A percentile compares a stretch with the other conserved stretches of the same genome.
These are phyloP conservation scores for Rhododendron vialii DNA, from an alignment of 148 eudicot species.

Conservation along the genomic window DNA sequence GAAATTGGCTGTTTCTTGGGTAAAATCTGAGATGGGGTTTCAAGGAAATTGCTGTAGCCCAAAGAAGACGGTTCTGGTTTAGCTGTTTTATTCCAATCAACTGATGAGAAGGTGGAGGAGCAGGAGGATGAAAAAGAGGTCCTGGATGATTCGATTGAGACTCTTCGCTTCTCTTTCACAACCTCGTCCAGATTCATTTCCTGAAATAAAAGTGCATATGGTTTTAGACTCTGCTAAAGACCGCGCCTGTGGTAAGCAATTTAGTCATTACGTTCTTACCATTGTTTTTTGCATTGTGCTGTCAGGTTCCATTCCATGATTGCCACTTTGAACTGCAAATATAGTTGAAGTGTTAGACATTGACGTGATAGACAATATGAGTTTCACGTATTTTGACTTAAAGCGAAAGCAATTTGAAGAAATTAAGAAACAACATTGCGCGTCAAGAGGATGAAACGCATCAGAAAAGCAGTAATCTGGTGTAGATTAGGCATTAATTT, in stretches of 20 bases:
- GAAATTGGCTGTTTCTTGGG: slow-evolving; percentile 23
- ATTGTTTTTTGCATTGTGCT: slow-evolving; percentile 18
- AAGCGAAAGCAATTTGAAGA: not conserved
- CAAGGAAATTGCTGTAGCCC: slow-evolving; percentile 18
- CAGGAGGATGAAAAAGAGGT: slow-evolving; percentile 63
- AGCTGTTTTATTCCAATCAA: slow-evolving; percentile 28
- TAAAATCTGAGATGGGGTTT: slow-evolving; percentile 21
- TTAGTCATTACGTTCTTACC: slow-evolving; percentile 27
- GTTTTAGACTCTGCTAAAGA: not conserved
- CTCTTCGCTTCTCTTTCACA: slow-evolving; percentile 35
- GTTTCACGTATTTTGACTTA: not conserved
- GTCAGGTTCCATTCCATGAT: slow-evolving; percentile 22
- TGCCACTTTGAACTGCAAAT: slow-evolving; percentile 35
- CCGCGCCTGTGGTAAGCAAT: not conserved
- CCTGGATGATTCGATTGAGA: slow-evolving; percentile 45
- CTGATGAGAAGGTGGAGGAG: slow-evolving; percentile 47
- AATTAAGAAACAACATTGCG: not conserved
- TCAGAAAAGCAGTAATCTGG: not conserved
- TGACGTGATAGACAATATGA: not conserved
- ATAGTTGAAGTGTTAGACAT: not conserved
- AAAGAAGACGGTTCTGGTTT: slow-evolving; percentile 31
- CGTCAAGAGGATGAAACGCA: not conserved
- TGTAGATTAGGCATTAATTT: not conserved
- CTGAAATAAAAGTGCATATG: slow-evolving; percentile 30
- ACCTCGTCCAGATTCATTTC: slow-evolving; percentile 24